Evolutionary conservation across 2,329 filamentous ascomycete genomes (phyloP), one percentile per base, ranked within the genome.

Genomic region (Neonectria coccinea): DNA sequence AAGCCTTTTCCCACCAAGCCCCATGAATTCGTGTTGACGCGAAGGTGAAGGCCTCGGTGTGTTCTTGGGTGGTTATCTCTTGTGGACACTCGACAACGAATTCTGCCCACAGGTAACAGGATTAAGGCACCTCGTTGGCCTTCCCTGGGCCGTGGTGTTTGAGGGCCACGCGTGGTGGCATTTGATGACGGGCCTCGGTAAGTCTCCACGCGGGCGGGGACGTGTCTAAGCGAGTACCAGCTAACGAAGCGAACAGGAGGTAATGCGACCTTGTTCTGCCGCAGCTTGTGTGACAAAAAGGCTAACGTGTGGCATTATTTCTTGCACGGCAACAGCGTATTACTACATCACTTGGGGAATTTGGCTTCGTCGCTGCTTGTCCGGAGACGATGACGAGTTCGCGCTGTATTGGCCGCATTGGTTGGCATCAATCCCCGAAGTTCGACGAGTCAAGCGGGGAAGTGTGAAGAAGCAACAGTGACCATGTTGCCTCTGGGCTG

Each of bases 321-420:
- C 22, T 12, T 39, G 52, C 31, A 18, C 41, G 47, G 22, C n/a
- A 36, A 36, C 61, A 76, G 92, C 92, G 16, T 97, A 97, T 78
- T 91, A 91, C 75, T 93, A 95, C 76, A 93, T 97, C 70, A 83
- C 89, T 14, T 97, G 93, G 92, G 91, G 92, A 4, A 89, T 94
- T 27, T 95, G 92, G 90, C 84, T 96, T 18, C 87, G 92, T 44
- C 89, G 91, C 67, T 93, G 92, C 71, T 81, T 96, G 54, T 92
- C 94, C 66, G 88, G 89, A 4, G 85, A 85, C 50, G 91, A 93
- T 73, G 86, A 91, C 45, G 88, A 94, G 74, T 96, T 89, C 74
- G 83, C 86, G 71, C 80, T 96, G 60, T 73, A 86, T 56, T 97
- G 93, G 92, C 87, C 89, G 2, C 86, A 85, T 25, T 69, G 88